A percentile compares a stretch with the other conserved stretches of the same genome.
Conservation (phyloP, 2,329 filamentous ascomycete species). For the Fusarium torreyae region DNA sequence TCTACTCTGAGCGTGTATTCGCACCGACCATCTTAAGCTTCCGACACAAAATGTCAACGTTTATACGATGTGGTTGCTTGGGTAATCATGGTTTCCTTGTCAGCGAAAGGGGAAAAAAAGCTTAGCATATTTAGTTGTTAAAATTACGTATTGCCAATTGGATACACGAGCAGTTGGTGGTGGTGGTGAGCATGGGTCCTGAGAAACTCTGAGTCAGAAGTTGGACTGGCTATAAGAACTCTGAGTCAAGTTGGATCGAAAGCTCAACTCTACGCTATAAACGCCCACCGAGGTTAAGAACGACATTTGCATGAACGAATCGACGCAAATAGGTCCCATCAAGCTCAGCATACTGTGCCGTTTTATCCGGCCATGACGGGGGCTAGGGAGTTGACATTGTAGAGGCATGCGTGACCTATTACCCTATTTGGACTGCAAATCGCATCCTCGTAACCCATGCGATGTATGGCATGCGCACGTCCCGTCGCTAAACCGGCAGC, state of each 20-base stretch:
- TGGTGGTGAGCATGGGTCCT: neutral
- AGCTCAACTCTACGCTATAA: neutral
- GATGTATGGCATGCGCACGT: constrained; percentile 12
- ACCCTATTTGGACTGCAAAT: constrained; percentile 16
- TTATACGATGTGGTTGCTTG: neutral
- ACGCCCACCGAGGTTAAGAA: neutral
- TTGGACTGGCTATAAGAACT: neutral
- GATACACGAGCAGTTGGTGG: neutral
- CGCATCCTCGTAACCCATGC: constrained; percentile 21
- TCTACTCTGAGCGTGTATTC: neutral
- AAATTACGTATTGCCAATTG: too few species aligned
- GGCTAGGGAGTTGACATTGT: constrained; percentile 8
- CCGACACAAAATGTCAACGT: neutral
- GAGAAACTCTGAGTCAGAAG: constrained; percentile 11
- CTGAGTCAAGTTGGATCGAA: constrained; percentile 7
- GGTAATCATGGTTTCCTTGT: neutral
- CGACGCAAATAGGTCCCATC: neutral
- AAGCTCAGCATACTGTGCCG: constrained; percentile 5
- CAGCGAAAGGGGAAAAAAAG: neutral
- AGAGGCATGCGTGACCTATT: constrained; percentile 34
- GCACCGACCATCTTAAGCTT: neutral
- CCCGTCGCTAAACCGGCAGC: constrained; percentile 12
- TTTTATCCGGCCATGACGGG: constrained; percentile 5
- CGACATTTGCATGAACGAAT: neutral
- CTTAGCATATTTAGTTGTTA: neutral